A percentile compares a stretch with the other conserved stretches of the same genome.
phyloP scores from a whole-genome alignment of 2,329 filamentous ascomycete species.

The Cercospora sojina region DNA sequence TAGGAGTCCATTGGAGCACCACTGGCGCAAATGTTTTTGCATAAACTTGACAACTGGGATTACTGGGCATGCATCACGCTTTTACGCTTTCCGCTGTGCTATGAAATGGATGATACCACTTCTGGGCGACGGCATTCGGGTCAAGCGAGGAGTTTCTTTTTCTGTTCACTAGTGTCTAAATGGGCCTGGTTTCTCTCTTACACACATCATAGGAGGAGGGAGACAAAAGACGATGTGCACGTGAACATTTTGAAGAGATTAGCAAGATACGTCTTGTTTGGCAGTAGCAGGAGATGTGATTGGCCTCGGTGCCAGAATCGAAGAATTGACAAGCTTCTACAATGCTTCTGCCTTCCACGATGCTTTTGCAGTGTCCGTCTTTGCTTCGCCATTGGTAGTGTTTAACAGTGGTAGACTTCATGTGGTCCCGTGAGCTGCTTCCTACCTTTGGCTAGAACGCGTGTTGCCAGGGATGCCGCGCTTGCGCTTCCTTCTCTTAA shows the following conservation, averaged over 20 bases:
- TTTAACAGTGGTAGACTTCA: neutral
- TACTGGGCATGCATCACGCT: slow-evolving; percentile 22
- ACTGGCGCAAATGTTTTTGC: neutral
- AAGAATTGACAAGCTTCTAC: slow-evolving; percentile 4
- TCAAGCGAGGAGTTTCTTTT: slow-evolving; percentile 19
- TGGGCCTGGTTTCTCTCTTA: neutral
- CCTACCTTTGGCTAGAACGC: neutral
- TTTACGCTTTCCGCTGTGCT: slow-evolving; percentile 21
- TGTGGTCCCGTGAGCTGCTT: neutral
- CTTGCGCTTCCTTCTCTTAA: neutral
- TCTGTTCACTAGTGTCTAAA: slow-evolving; percentile 20
- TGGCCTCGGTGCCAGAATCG: neutral
- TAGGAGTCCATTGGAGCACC: slow-evolving; percentile 18
- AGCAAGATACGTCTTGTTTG: neutral
- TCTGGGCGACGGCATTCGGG: slow-evolving; percentile 18
- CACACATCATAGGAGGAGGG: neutral
- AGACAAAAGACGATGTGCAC: neutral
- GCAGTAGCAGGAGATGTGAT: neutral
- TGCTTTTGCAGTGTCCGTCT: neutral
- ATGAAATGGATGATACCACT: slow-evolving; percentile 18
- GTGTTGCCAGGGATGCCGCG: neutral
- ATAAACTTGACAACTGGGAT: neutral
- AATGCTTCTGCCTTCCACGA: neutral
- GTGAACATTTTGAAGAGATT: neutral
- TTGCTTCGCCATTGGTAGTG: neutral